These are phyloP conservation scores for Sporobolomyces roseus DNA, from an alignment of 768 basidiomycete genomes.

Conservation along the genomic window DNA sequence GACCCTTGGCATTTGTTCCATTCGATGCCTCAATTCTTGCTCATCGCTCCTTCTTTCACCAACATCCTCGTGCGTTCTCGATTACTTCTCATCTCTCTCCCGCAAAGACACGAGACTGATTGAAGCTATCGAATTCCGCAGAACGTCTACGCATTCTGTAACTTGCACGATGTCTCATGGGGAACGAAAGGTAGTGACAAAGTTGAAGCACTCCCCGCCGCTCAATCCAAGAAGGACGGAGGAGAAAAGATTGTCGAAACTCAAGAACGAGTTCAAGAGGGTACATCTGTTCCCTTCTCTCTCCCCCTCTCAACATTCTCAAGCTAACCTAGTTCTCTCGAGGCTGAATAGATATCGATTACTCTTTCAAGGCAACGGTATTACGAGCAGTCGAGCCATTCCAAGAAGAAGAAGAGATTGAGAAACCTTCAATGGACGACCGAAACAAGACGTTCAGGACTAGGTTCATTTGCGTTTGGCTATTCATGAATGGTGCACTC, in stretches of 20 bases:
- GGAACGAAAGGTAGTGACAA: conserved; percentile 95
- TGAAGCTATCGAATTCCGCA: neutral
- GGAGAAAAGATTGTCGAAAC: conserved; percentile 76
- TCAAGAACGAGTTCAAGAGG: conserved; percentile 66
- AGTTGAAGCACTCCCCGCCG: conserved; percentile 81
- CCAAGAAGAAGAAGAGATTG: conserved; percentile 61
- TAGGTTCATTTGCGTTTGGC: conserved; percentile 76
- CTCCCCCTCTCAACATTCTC: no score
- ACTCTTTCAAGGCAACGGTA: conserved; percentile 81
- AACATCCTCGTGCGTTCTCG: conserved; percentile 59
- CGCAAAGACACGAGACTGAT: neutral
- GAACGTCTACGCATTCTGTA: conserved; percentile 96
- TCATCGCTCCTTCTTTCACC: conserved; percentile 85
- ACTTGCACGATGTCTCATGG: conserved; percentile 87
- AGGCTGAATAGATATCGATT: conserved; percentile 68
- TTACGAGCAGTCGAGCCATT: conserved; percentile 76
- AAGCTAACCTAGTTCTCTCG: no score
- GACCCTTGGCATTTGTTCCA: conserved; percentile 99
- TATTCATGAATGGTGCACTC: conserved; percentile 59
- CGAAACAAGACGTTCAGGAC: conserved; percentile 90
- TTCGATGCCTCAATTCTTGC: conserved; percentile 84
- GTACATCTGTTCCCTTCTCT: neutral
- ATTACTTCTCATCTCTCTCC: no score
- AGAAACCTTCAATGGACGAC: conserved; percentile 82
- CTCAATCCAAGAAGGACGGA: conserved; percentile 75